Evolutionary conservation across 2,329 filamentous ascomycete genomes (phyloP).

Genomic region (Aspergillus oerlinghausenensis): DNA sequence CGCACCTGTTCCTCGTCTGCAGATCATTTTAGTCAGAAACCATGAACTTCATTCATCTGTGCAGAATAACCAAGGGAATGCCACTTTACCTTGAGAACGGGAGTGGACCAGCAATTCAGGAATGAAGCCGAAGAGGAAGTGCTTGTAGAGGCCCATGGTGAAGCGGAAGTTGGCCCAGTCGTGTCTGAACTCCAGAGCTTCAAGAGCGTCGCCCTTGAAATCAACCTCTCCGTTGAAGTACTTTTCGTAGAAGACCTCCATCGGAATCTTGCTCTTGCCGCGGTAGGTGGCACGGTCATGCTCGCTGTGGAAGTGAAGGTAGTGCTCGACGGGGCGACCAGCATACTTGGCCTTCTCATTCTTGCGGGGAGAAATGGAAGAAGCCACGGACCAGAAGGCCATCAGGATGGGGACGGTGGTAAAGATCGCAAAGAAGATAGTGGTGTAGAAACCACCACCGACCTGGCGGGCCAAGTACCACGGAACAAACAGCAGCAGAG

Average conservation of each 20-base stretch:
- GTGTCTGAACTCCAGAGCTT: constrained; percentile 87
- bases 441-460: constrained; percentile 80
- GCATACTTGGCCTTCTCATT: constrained; percentile 88
- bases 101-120: constrained; percentile 91
- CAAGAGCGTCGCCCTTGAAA: constrained; percentile 88
- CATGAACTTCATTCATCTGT: not conserved
- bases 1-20: constrained; percentile 94
- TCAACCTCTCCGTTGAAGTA: constrained; percentile 94
- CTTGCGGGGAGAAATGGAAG: constrained; percentile 76
- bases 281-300: constrained; percentile 45
- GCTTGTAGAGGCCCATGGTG: constrained; percentile 78
- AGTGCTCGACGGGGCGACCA: constrained; percentile 83
- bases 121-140: constrained; percentile 81
- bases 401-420: constrained; percentile 74
- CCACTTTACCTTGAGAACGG: constrained; percentile 67
- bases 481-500: constrained; percentile 66
- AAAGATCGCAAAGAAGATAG: constrained; percentile 78
- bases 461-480: constrained; percentile 78
- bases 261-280: constrained; percentile 47
- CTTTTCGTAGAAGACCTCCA: constrained; percentile 92
- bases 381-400: constrained; percentile 76
- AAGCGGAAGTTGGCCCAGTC: constrained; percentile 97
- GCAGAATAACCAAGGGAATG: not conserved
- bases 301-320: constrained; percentile 53
- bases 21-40: constrained; percentile 2